Conservation (phyloP, 2,329 filamentous ascomycete species). For the Paecilomyces niveus region DNA sequence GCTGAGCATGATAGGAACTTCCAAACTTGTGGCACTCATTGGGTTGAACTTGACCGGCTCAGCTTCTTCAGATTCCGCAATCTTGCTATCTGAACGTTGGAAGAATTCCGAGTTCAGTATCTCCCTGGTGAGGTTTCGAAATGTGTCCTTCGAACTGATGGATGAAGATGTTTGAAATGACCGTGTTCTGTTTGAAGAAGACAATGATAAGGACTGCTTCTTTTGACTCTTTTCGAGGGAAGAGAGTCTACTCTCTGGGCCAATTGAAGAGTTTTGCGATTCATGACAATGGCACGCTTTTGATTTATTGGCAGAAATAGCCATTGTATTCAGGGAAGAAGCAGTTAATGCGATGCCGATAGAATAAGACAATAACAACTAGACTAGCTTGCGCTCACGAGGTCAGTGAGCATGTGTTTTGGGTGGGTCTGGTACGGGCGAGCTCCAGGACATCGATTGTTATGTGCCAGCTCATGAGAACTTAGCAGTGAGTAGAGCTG, state of each 20-base stretch:
- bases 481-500: neutral
- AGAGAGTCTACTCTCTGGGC: neutral
- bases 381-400: neutral
- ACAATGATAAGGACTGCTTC: neutral
- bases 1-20: constrained; percentile 21
- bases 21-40: constrained; percentile 11
- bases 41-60: constrained; percentile 12
- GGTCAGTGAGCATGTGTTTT: neutral
- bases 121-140: constrained; percentile 11
- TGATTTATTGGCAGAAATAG: neutral
- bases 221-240: neutral
- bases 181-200: neutral
- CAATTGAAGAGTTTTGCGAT: neutral
- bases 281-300: neutral
- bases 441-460: neutral
- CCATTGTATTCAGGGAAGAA: neutral
- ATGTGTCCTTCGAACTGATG: constrained; percentile 6
- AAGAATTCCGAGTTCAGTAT: constrained; percentile 9
- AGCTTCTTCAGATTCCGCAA: neutral
- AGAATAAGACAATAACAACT: neutral
- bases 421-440: neutral
- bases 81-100: constrained; percentile 3
- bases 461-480: neutral
- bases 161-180: constrained; percentile 4
- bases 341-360: neutral